Evolutionary conservation across 805 yeast genomes (phyloP), one percentile per base, ranked within the genome.

Genomic region (Wickerhamiella brachini): DNA sequence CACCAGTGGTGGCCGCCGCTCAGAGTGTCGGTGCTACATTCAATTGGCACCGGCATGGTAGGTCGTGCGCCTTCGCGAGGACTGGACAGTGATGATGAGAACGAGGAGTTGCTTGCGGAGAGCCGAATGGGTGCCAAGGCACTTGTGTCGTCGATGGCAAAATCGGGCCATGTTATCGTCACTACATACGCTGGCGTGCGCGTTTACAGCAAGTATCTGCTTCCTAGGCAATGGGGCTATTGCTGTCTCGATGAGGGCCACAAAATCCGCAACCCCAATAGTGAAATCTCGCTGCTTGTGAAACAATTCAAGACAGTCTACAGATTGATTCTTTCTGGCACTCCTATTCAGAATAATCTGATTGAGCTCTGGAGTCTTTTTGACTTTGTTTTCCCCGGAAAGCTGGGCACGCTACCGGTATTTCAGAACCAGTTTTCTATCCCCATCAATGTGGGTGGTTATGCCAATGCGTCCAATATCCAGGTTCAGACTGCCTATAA

Each of bases 1-100:
- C 97, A 90, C 59, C 77, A 82, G 48, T 93, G 98, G 98, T 93
- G 97, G 97, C 97, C 97, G 2, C 87, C 97, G 0, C 72, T 93
- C 24, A 67, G 98, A 54, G 79, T 88, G 4, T 79, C 85, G 4
- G 86, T 93, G 47, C 67, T 93, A 31, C 98, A 93, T 64, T 82
- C 96, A 1, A 93, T 88, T 47, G 98, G 98, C 0, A 71, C 87
- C 0, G 97, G 95, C 0, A 82, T 90, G 89, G 62, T 65, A 12
- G 38, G n/a, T 3, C 46, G 65, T 0, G 44, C 26, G 21, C 17
- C 47, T 2, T 21, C 44, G n/a, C 15, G 24, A 2, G 62, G 61
- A 18, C 50, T 64, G 0, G 70, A 68, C 13, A 79, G 74, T 48
- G 78, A 72, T 10, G 77, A 74, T 22, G 61, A 79, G n/a, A 85